Percentiles rank a stretch among this genome's conserved stretches.
Evolutionary conservation across 1,284 basidiomycete species (phyloP).

Genomic region (Ceratobasidium sp.): DNA sequence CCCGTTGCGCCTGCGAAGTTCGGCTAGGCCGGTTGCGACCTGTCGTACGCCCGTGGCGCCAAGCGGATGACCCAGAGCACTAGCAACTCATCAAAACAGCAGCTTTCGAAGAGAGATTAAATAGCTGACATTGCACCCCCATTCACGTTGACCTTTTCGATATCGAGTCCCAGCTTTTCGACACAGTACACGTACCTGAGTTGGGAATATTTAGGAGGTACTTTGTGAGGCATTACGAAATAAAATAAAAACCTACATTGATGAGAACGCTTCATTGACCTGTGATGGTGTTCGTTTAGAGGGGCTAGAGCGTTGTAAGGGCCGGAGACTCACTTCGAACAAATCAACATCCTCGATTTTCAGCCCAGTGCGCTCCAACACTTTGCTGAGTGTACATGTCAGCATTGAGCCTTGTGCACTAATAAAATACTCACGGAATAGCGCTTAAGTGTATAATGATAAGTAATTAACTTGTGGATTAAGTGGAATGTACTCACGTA

Average conservation of each 20-base stretch:
- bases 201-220: not conserved
- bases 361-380: conserved; percentile 56
- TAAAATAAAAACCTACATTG: conserved; percentile 45
- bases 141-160: conserved; percentile 55
- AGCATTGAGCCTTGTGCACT: not conserved
- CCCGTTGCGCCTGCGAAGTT: conserved; percentile 72
- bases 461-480: not conserved
- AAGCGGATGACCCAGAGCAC: conserved; percentile 42
- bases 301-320: not conserved
- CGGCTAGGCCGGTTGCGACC: conserved; percentile 82
- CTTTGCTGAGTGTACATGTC: conserved; percentile 45
- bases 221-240: not conserved
- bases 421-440: conserved; percentile 50
- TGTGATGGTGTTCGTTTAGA: not conserved
- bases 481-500: conserved; percentile 47
- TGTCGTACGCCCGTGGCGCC: conserved; percentile 78
- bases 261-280: conserved; percentile 87
- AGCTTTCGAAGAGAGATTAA: conserved; percentile 50
- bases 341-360: conserved; percentile 49
- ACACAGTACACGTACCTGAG: conserved; percentile 83
- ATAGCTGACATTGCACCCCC: conserved; percentile 48
- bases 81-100: conserved; percentile 16
- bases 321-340: conserved; percentile 45
- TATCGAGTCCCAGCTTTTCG: conserved; percentile 54
- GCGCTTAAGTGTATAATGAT: conserved; percentile 46